Base-by-base conservation (phyloP, 768 basidiomycete genomes). In the Postia placenta region DNA sequence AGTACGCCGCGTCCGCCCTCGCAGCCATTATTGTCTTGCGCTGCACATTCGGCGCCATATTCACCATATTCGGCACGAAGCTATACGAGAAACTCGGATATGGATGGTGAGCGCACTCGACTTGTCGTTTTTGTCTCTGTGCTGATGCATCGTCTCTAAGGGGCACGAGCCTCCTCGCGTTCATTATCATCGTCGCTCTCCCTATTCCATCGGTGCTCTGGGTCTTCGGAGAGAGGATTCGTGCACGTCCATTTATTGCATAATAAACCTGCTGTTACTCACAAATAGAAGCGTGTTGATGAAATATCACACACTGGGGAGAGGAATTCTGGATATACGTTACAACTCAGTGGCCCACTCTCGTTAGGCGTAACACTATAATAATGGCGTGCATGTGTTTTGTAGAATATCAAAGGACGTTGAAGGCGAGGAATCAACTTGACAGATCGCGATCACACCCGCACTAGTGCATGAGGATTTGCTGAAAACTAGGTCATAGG, bases 1-100 rank as follows among this genome's bases (percentile, higher is more conserved):
- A 47, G 20, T 47, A 47, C 22, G 45, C 45, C n/a, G 45, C 45
- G 7, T 47, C 45, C 20, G 45, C 45, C 3, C 45, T 47, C 17
- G 45, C 45, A 7, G 45, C 45, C 5, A 38, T 33, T 5, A 47
- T 47, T 20, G 45, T 47, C 12, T 12, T 36, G 33, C 30, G 45
- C 19, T 36, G 45, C 36, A 47, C 37, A 3, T 30, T 30, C 17
- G 45, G 45, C 15, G 45, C 45, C 4, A n/a, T 47, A n/a, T 35
- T 47, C 45, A 47, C 30, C 30, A 47, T 47, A 4, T 20, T 47
- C 19, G 45, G 45, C 43, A 27, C 43, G 11, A 44, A 30, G 9
- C 43, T 44, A 26, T 44, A 47, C 24, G 19, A 35, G 24, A 47
- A 12, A 17, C 36, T 47, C 12, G 45, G 36, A 9, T 47, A 47